Evolutionary conservation across 2,329 filamentous ascomycete genomes (phyloP).

Genomic region (Periconia digitata): DNA sequence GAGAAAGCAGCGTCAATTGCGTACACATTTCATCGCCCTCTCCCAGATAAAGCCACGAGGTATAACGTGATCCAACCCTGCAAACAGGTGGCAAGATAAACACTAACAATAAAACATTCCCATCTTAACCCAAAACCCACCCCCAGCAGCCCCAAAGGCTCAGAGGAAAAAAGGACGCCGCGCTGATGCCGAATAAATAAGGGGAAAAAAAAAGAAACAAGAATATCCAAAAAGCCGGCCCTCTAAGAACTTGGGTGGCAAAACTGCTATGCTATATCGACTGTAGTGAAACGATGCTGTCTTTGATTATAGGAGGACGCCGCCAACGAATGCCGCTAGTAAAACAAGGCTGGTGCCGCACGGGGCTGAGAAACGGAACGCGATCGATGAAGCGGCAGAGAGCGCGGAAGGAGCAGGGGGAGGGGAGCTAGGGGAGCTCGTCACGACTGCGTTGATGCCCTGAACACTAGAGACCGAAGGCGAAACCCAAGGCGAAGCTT

Average conservation of each 20-base stretch:
- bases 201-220: not conserved
- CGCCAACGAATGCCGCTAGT: conserved; percentile 23
- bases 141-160: not conserved
- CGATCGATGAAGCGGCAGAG: conserved; percentile 16
- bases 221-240: too few relatives aligned
- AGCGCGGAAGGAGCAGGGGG: conserved; percentile 13
- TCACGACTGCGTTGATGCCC: conserved; percentile 16
- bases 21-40: too few relatives aligned
- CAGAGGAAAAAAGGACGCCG: conserved; percentile 6
- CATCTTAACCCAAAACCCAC: not conserved
- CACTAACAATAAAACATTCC: not conserved
- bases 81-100: too few relatives aligned
- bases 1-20: too few relatives aligned
- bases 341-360: conserved; percentile 12
- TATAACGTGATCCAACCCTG: not conserved
- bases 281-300: not conserved
- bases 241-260: too few relatives aligned
- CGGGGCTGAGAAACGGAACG: conserved; percentile 10
- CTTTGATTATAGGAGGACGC: conserved; percentile 17
- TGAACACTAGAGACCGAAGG: conserved; percentile 28
- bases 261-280: conserved; percentile 4
- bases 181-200: conserved; percentile 10
- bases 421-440: conserved; percentile 5
- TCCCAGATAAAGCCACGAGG: too few relatives aligned
- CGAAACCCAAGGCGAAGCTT: conserved; percentile 36